These are phyloP conservation scores for Tinospora cordifolia DNA, from an alignment of 164 flowering plant genomes.

Conservation along the genomic window DNA sequence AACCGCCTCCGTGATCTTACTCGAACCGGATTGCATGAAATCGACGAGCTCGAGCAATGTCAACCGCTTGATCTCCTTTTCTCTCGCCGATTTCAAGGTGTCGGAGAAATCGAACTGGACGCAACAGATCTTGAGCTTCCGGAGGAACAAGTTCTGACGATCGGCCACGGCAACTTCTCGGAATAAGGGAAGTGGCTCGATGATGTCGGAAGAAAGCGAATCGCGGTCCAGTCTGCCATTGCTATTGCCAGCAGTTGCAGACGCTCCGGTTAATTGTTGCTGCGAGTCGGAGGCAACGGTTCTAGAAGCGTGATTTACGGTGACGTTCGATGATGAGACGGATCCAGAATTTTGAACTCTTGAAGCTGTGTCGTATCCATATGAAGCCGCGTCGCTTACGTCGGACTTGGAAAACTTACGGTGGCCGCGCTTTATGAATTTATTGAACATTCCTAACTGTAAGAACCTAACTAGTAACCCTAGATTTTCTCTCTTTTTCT, in stretches of 20 bases:
- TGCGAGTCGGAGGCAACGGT: slow-evolving; percentile 13
- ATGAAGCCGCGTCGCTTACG: slow-evolving; percentile 14
- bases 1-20: slow-evolving; percentile 22
- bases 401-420: slow-evolving; percentile 46
- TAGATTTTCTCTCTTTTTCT: too few species aligned
- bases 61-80: slow-evolving; percentile 35
- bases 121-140: slow-evolving; percentile 36
- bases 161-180: slow-evolving; percentile 49
- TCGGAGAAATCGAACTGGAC: slow-evolving; percentile 32
- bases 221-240: slow-evolving; percentile 3
- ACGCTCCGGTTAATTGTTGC: slow-evolving; percentile 4
- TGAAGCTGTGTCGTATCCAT: slow-evolving; percentile 17
- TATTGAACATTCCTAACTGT: slow-evolving; percentile 46
- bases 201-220: slow-evolving; percentile 16
- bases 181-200: slow-evolving; percentile 48
- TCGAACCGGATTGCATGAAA: slow-evolving; percentile 31
- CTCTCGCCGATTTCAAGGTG: slow-evolving; percentile 21
- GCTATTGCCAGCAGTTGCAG: background rate
- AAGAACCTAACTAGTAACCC: background rate
- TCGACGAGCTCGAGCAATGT: slow-evolving; percentile 34
- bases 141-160: slow-evolving; percentile 42
- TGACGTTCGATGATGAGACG: slow-evolving; percentile 28
- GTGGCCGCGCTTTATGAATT: slow-evolving; percentile 54
- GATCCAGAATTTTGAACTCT: slow-evolving; percentile 26
- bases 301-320: slow-evolving; percentile 60